Evolutionary conservation across 306 rosid genomes (phyloP).

Genomic region (Vicia villosa): DNA sequence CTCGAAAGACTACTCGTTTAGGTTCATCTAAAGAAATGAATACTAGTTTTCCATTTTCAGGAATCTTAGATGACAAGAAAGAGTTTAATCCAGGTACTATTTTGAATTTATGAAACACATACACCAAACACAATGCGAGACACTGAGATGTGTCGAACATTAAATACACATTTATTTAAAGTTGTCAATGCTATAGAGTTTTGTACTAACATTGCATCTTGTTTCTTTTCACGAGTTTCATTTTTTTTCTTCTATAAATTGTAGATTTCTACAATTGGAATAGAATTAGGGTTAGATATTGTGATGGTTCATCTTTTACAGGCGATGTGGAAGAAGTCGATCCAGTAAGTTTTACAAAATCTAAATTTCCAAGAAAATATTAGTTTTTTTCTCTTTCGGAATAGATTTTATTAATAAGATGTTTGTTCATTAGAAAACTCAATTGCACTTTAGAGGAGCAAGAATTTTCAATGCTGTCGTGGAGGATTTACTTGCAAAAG

Average conservation of each 20-base stretch:
- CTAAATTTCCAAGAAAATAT: neutral
- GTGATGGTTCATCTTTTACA: conserved; percentile 92
- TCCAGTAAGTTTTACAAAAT: conserved; percentile 59
- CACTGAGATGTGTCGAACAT: too few species aligned
- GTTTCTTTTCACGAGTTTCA: neutral
- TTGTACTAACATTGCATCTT: conserved; percentile 2
- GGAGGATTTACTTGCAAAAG: conserved; percentile 74
- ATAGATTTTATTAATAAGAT: neutral
- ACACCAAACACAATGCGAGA: too few species aligned
- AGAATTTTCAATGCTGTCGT: conserved; percentile 70
- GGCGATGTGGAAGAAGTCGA: conserved; percentile 81
- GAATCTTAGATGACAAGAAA: conserved; percentile 55
- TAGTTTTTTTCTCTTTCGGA: conserved; percentile 1
- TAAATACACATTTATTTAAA: too few species aligned
- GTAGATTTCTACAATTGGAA: conserved; percentile 92
- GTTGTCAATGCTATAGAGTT: neutral
- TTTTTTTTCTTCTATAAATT: conserved; percentile 1
- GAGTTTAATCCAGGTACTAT: conserved; percentile 75
- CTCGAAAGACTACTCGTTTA: conserved; percentile 64
- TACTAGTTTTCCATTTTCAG: conserved; percentile 65
- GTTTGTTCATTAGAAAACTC: conserved; percentile 53
- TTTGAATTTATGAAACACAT: too few species aligned
- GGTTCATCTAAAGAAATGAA: conserved; percentile 85
- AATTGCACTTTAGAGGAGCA: conserved; percentile 89
- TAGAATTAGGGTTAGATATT: conserved; percentile 81